Percentiles rank a stretch among this genome's conserved stretches.
Evolutionary conservation across 2,329 filamentous ascomycete species (phyloP).

Genomic region (Rhynchosporium graminicola): DNA sequence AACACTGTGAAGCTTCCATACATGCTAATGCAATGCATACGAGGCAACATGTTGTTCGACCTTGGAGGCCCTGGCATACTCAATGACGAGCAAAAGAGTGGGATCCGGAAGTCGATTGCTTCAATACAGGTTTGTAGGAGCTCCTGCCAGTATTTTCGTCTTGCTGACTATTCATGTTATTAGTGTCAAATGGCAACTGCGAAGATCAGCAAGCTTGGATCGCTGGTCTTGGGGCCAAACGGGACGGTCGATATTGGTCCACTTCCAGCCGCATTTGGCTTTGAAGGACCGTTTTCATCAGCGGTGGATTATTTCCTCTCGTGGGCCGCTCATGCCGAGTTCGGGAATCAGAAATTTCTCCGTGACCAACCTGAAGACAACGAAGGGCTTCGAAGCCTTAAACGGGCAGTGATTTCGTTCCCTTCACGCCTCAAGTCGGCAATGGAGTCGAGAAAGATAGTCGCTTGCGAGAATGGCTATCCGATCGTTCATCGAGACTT

Average conservation of each 20-base stretch:
- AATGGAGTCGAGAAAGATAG: not conserved
- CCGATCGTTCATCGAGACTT: slow-evolving; percentile 8
- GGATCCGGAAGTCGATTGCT: not conserved
- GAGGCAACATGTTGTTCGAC: not conserved
- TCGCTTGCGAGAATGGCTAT: not conserved
- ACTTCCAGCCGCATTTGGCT: not conserved
- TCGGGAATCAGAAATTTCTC: not conserved
- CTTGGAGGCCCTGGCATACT: not conserved
- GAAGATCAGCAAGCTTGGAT: not conserved
- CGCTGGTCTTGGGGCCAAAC: not conserved
- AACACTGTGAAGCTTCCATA: not conserved
- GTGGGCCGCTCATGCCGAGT: not conserved
- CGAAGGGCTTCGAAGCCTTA: not conserved
- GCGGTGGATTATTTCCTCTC: not conserved
- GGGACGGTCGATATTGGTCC: not conserved
- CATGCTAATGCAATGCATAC: not conserved
- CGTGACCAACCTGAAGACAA: not conserved
- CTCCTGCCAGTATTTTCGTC: not conserved
- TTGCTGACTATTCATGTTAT: not conserved
- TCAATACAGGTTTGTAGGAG: not conserved
- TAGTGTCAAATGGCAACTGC: not conserved
- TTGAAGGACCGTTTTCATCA: not conserved
- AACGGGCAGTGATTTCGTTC: not conserved
- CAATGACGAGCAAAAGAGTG: not conserved
- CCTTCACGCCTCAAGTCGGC: not conserved